phyloP scores from a whole-genome alignment of 1,139 yeast species.

The Pichia sp. region DNA sequence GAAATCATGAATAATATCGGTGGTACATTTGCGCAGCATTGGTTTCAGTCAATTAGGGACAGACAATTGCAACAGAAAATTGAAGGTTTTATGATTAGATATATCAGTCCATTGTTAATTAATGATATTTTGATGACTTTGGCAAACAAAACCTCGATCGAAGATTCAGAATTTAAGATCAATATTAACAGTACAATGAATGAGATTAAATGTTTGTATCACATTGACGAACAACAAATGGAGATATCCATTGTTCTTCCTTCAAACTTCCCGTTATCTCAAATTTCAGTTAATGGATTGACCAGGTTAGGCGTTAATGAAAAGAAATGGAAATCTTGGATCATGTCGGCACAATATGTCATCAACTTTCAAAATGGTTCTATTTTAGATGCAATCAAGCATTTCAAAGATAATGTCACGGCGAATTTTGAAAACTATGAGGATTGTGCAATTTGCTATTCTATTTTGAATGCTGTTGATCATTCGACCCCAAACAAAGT shows the following conservation, averaged over 20 bases:
- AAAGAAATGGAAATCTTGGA: constrained; percentile 93
- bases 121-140: constrained; percentile 38
- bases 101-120: constrained; percentile 59
- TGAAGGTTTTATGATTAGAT: constrained; percentile 53
- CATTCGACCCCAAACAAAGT: constrained; percentile 83
- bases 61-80: constrained; percentile 47
- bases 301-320: constrained; percentile 85
- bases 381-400: constrained; percentile 70
- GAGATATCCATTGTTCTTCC: constrained; percentile 76
- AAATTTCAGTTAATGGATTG: constrained; percentile 68
- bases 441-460: constrained; percentile 95
- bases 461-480: constrained; percentile 77
- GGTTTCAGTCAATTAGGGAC: constrained; percentile 62
- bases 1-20: constrained; percentile 53
- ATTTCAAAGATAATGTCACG: constrained; percentile 72
- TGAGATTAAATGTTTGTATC: constrained; percentile 67
- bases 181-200: constrained; percentile 54
- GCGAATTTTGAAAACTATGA: constrained; percentile 88
- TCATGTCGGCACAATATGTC: constrained; percentile 80
- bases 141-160: constrained; percentile 26
- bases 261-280: constrained; percentile 61
- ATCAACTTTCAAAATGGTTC: constrained; percentile 71
- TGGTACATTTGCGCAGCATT: constrained; percentile 49
- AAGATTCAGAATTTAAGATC: constrained; percentile 52
- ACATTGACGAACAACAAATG: constrained; percentile 83